A percentile compares a stretch with the other conserved stretches of the same genome.
phyloP scores from a whole-genome alignment of 1,139 yeast species.

The Debaryomyces coudertii region DNA sequence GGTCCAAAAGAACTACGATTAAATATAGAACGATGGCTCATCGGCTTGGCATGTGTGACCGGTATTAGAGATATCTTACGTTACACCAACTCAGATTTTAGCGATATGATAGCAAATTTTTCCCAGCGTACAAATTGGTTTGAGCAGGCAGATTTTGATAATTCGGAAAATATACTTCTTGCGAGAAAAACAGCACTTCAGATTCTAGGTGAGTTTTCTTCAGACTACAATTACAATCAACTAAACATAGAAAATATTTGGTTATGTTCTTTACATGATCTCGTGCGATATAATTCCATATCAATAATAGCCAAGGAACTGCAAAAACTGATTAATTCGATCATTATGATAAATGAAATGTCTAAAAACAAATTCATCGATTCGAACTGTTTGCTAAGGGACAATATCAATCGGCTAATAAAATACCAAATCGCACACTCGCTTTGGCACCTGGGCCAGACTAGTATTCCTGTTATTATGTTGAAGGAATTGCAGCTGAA shows the following conservation, averaged over 20 bases:
- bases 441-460: constrained; percentile 61
- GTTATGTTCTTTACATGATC: constrained; percentile 40
- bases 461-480: constrained; percentile 56
- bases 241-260: constrained; percentile 18
- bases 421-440: constrained; percentile 56
- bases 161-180: constrained; percentile 44
- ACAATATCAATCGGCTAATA: constrained; percentile 31
- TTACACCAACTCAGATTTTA: constrained; percentile 6
- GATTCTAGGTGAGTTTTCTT: constrained; percentile 20
- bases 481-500: constrained; percentile 31
- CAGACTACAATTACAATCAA: neutral
- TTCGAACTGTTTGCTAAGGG: constrained; percentile 7
- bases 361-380: constrained; percentile 24
- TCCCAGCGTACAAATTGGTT: constrained; percentile 40
- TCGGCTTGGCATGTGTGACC: constrained; percentile 38
- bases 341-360: constrained; percentile 48
- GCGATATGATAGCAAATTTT: constrained; percentile 14
- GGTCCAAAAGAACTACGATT: constrained; percentile 21
- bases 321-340: constrained; percentile 55
- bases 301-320: constrained; percentile 37
- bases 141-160: constrained; percentile 31
- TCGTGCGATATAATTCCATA: constrained; percentile 42
- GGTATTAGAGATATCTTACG: constrained; percentile 25
- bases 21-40: constrained; percentile 32
- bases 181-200: constrained; percentile 43